Evolutionary conservation across 2,329 filamentous ascomycete genomes (phyloP).

Genomic region (Drechslerella dactyloides): DNA sequence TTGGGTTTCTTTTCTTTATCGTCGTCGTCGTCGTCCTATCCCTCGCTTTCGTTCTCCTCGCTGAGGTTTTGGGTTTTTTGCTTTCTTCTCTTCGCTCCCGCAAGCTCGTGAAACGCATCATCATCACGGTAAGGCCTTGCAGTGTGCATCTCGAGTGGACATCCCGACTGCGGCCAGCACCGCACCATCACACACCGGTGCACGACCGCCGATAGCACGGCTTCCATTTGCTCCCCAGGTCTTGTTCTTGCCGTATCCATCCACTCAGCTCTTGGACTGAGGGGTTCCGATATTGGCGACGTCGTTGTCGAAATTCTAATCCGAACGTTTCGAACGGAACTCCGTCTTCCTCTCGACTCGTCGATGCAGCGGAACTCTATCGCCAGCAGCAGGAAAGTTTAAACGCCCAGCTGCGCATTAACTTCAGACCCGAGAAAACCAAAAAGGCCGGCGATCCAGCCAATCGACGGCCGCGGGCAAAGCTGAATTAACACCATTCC

Average conservation of each 20-base stretch:
- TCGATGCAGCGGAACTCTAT: conserved; percentile 7
- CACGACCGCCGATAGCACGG: not conserved
- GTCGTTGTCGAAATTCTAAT: too few species aligned
- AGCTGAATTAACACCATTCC: conserved; percentile 3
- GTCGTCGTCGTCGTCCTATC: not conserved
- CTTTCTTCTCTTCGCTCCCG: too few species aligned
- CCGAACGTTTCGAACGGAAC: conserved; percentile 1
- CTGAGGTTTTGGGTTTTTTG: conserved; percentile 6
- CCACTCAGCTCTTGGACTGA: too few species aligned
- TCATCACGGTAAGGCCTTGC: not conserved
- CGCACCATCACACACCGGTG: not conserved
- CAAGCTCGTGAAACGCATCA: conserved; percentile 5
- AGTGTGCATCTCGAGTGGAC: not conserved
- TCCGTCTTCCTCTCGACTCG: not conserved
- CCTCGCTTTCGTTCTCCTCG: conserved; percentile 4
- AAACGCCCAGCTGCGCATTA: conserved; percentile 5
- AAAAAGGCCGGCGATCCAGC: not conserved
- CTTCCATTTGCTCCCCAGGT: not conserved
- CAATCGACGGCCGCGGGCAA: conserved; percentile 1
- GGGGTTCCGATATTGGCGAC: not conserved
- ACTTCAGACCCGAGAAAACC: not conserved
- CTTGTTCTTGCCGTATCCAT: too few species aligned
- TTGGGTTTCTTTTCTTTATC: conserved; percentile 7
- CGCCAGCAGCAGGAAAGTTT: conserved; percentile 7
- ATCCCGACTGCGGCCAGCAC: conserved; percentile 1